Conservation (phyloP, 2,329 filamentous ascomycete species). For the Trematosphaeria pertusa region DNA sequence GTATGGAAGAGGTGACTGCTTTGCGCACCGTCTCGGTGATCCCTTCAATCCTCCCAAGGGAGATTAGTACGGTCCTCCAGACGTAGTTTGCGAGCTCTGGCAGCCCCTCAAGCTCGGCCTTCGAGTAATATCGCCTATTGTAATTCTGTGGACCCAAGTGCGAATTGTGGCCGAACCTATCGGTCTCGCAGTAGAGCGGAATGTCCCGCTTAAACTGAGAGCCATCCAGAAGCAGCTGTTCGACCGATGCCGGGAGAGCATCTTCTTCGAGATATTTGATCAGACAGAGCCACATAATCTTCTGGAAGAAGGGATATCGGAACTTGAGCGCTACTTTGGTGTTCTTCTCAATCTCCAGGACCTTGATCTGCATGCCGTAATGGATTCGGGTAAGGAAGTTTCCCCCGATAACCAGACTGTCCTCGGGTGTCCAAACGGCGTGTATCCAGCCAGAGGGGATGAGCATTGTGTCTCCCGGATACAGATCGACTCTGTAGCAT, state of each 20-base stretch:
- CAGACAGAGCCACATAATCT: slow-evolving; percentile 72
- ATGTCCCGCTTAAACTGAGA: slow-evolving; percentile 62
- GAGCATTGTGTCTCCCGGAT: slow-evolving; percentile 72
- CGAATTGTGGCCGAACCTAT: slow-evolving; percentile 60
- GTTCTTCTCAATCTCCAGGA: slow-evolving; percentile 70
- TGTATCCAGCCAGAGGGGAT: slow-evolving; percentile 77
- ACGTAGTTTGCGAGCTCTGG: slow-evolving; percentile 67
- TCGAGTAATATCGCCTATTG: slow-evolving; percentile 68
- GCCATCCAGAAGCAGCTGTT: slow-evolving; percentile 62
- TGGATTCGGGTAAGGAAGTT: slow-evolving; percentile 72
- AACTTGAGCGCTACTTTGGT: slow-evolving; percentile 72
- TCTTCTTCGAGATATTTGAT: slow-evolving; percentile 70
- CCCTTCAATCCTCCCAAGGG: slow-evolving; percentile 66
- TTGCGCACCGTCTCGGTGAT: slow-evolving; percentile 65
- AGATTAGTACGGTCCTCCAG: slow-evolving; percentile 68
- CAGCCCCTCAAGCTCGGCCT: slow-evolving; percentile 67
- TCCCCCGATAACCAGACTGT: slow-evolving; percentile 74
- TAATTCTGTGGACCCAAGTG: slow-evolving; percentile 60
- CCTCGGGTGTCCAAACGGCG: slow-evolving; percentile 73
- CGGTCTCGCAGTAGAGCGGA: slow-evolving; percentile 66
- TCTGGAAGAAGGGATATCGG: slow-evolving; percentile 72
- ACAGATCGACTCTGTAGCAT: slow-evolving; percentile 70
- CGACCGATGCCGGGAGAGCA: slow-evolving; percentile 65
- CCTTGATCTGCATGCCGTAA: slow-evolving; percentile 70
- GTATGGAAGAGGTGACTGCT: slow-evolving; percentile 67